Base-by-base conservation (phyloP, 2,329 filamentous ascomycete species). In the Chaetomium globosum region DNA sequence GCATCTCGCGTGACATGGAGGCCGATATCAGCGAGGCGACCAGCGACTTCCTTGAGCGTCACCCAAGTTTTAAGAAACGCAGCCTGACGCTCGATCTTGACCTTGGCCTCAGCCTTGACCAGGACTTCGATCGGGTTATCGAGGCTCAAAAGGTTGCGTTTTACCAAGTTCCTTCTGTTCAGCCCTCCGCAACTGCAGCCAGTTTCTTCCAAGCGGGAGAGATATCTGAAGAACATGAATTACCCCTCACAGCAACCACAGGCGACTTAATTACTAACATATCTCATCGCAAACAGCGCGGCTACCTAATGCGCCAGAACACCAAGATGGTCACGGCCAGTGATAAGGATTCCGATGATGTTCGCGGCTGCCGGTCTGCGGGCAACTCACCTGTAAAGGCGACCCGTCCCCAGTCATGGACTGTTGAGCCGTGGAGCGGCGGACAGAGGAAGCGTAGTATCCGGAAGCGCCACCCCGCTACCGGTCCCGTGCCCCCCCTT, bases 251-350 rank as follows among this genome's bases (percentile, higher is more conserved):
- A 58, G 57, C 57, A 31, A 68, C 69, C 66, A 67, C 68, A 61
- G 68, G 67, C 61, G 55, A 67, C 63, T 63, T 69, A 59, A 61
- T 46, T 87, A 83, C 89, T 92, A 88, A 92, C 84, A 75, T 81
- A 73, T 83, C 77, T 74, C 73, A 80, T 72, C 82, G 78, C 71
- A 83, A 83, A 87, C 90, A 97, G 93, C 93, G 96, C 81, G 95
- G 95, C 64, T 99, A 99, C 75, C 84, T 98, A 54, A 99, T 98
- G 94, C 89, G 95, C 73, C 94, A 99, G 73, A 99, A 98, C 79
- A 98, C 94, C 3, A 98, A 98, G 78, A 86, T 99, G 61, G 92
- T 99, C 59, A 88, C 96, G 58, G 95, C 95, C n/a, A 96, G 89
- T 75, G 89, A 92, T 76, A 89, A 90, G 70, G 83, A 89, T 68